Conservation (phyloP, 1,284 basidiomycete genomes). For the Apiotrichum gracile region DNA sequence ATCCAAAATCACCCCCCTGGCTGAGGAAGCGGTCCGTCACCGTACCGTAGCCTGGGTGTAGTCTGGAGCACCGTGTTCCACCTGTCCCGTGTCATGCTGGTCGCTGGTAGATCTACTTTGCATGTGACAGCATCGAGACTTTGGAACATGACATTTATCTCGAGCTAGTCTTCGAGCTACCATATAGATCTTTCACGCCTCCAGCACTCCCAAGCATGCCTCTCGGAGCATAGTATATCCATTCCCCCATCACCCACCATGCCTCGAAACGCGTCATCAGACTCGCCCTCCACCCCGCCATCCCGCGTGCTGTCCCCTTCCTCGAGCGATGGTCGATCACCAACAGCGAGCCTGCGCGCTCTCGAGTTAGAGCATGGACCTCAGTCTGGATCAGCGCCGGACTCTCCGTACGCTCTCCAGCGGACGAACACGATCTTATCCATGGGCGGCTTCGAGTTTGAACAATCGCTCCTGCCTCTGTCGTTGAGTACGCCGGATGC, state of each 20-base stretch:
- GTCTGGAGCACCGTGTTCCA: too few relatives aligned
- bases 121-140: too few relatives aligned
- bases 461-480: slow-evolving; percentile 67
- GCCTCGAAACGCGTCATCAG: background rate
- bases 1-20: too few relatives aligned
- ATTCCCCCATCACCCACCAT: background rate
- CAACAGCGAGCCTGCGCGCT: slow-evolving; percentile 65
- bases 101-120: too few relatives aligned
- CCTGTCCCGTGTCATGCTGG: too few relatives aligned
- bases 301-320: slow-evolving; percentile 39
- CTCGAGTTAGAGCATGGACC: slow-evolving; percentile 57
- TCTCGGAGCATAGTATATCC: background rate
- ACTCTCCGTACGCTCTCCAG: background rate
- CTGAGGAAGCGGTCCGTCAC: too few relatives aligned
- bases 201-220: background rate
- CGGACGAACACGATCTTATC: slow-evolving; percentile 56
- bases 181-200: too few relatives aligned
- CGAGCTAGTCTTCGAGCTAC: too few relatives aligned
- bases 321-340: slow-evolving; percentile 46
- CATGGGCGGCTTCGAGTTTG: slow-evolving; percentile 63
- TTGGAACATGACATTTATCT: too few relatives aligned
- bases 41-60: too few relatives aligned
- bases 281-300: slow-evolving; percentile 1
- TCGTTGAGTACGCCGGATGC: slow-evolving; percentile 55
- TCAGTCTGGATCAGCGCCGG: slow-evolving; percentile 35